Evolutionary conservation across 1,139 yeast species (phyloP).

Genomic region (Candida anutae): DNA sequence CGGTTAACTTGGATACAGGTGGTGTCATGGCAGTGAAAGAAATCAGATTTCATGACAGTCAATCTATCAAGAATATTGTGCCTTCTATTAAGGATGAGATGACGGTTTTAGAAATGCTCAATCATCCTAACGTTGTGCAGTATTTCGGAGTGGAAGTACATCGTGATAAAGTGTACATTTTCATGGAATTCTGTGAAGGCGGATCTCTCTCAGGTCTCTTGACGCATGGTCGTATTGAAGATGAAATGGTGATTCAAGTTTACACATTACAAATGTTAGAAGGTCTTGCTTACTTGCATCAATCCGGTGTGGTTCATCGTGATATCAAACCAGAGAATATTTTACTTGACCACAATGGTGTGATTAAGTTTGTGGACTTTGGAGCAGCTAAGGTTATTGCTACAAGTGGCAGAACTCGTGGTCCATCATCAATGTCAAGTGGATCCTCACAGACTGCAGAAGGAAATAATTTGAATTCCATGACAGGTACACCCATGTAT

Average conservation of each 20-base stretch:
- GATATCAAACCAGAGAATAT: constrained; percentile 96
- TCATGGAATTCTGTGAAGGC: constrained; percentile 97
- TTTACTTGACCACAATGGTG: constrained; percentile 83
- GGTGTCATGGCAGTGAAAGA: constrained; percentile 97
- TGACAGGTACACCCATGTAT: constrained; percentile 98
- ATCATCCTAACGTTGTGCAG: constrained; percentile 94
- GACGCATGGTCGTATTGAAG: constrained; percentile 86
- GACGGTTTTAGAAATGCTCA: constrained; percentile 90
- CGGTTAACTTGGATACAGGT: constrained; percentile 89
- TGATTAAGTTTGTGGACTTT: constrained; percentile 90
- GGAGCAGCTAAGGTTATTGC: constrained; percentile 97
- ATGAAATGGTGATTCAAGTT: constrained; percentile 86
- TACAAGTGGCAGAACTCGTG: constrained; percentile 47
- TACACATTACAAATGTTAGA: constrained; percentile 90
- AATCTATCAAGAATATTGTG: constrained; percentile 75
- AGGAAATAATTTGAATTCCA: constrained; percentile 31
- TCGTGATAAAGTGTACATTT: constrained; percentile 87
- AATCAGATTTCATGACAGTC: constrained; percentile 83
- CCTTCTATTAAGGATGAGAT: constrained; percentile 91
- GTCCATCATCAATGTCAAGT: constrained; percentile 8
- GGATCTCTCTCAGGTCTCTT: constrained; percentile 83
- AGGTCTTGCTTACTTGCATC: constrained; percentile 91
- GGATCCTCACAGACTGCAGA: constrained; percentile 5
- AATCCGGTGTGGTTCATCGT: constrained; percentile 92
- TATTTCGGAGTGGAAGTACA: constrained; percentile 97